A percentile compares a stretch with the other conserved stretches of the same genome.
phyloP scores from a whole-genome alignment of 202 grass and related monocot species.

The Elaeis oleifera region DNA sequence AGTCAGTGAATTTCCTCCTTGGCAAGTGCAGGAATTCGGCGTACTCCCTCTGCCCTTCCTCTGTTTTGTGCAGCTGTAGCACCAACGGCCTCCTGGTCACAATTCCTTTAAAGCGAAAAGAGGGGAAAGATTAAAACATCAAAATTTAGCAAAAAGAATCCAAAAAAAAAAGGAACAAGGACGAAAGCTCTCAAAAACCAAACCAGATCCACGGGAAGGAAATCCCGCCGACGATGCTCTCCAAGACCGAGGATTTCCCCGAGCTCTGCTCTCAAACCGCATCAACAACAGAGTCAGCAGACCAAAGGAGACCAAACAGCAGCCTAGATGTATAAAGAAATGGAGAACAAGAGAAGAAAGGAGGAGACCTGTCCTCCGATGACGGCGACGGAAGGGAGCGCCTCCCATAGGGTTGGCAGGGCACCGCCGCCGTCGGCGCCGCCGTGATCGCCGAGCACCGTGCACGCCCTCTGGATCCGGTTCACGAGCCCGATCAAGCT shows the following conservation, averaged over 20 bases:
- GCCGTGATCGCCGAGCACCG: conserved; percentile 55
- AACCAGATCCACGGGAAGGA: conserved; percentile 69
- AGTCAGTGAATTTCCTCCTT: conserved; percentile 53
- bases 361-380: conserved; percentile 60
- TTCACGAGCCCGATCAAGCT: conserved; percentile 61
- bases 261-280: conserved; percentile 39
- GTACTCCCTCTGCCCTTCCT: conserved; percentile 33
- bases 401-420: conserved; percentile 68
- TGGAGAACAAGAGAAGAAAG: background rate
- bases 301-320: background rate
- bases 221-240: conserved; percentile 64
- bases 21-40: conserved; percentile 66
- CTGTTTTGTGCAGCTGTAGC: conserved; percentile 50
- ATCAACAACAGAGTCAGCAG: background rate
- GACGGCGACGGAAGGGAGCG: conserved; percentile 63
- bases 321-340: background rate
- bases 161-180: background rate
- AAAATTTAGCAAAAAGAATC: background rate
- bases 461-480: conserved; percentile 65
- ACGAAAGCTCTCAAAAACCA: too few species aligned
- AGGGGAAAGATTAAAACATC: conserved; percentile 4
- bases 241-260: conserved; percentile 68
- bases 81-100: conserved; percentile 63
- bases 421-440: conserved; percentile 7
- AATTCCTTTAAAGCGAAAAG: conserved; percentile 33